Evolutionary conservation across 768 basidiomycete genomes (phyloP).

Genomic region (Lactarius indigo): DNA sequence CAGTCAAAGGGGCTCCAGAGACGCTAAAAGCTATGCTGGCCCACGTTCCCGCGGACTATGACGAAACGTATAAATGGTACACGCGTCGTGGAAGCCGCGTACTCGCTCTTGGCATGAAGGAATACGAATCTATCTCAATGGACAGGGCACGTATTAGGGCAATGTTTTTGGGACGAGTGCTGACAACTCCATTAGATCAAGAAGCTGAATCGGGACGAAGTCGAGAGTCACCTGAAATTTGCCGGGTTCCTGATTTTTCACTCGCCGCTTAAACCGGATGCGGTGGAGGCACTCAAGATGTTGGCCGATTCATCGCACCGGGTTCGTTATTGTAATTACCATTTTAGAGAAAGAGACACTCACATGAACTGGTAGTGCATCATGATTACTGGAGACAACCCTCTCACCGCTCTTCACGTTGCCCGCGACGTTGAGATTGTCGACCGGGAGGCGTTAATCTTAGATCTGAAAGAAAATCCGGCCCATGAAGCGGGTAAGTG

Average conservation of each 20-base stretch:
- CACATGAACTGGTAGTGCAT: constrained; percentile 59
- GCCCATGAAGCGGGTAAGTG: constrained; percentile 59
- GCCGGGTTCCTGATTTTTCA: constrained; percentile 99
- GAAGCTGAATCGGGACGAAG: constrained; percentile 74
- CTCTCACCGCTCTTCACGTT: constrained; percentile 93
- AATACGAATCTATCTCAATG: constrained; percentile 61
- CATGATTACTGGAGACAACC: constrained; percentile 99
- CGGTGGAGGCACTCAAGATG: constrained; percentile 88
- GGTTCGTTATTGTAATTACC: constrained; percentile 45
- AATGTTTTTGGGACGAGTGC: not conserved
- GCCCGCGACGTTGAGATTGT: constrained; percentile 96
- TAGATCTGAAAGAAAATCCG: constrained; percentile 85
- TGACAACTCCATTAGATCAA: constrained; percentile 59
- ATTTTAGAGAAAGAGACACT: constrained; percentile 9
- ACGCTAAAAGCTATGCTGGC: constrained; percentile 88
- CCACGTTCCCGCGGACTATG: constrained; percentile 72
- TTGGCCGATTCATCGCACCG: constrained; percentile 94
- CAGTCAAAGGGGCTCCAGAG: constrained; percentile 97
- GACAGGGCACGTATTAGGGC: constrained; percentile 59
- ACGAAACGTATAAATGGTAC: constrained; percentile 93
- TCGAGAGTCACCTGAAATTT: constrained; percentile 76
- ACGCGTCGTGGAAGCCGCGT: constrained; percentile 93
- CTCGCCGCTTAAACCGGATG: constrained; percentile 93
- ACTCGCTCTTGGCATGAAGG: constrained; percentile 85
- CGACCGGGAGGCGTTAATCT: constrained; percentile 89